Evolutionary conservation across 805 yeast species (phyloP).

Genomic region (Blastobotrys mokoenaii): DNA sequence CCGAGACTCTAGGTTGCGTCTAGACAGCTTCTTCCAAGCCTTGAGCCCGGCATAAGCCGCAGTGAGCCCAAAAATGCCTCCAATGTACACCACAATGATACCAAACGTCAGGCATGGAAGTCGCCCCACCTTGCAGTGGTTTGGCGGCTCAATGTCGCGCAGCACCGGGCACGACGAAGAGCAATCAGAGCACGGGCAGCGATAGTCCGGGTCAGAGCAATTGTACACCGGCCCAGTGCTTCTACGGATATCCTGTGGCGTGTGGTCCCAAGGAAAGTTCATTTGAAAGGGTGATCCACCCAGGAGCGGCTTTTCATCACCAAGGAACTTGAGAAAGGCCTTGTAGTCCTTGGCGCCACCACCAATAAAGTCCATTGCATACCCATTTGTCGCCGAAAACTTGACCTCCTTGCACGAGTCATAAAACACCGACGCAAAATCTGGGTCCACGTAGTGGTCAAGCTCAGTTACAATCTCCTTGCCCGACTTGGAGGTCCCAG

Average conservation of each 20-base stretch:
- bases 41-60: background rate
- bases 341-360: conserved; percentile 83
- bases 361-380: conserved; percentile 93
- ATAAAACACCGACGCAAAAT: conserved; percentile 56
- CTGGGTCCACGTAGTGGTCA: conserved; percentile 49
- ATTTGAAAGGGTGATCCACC: conserved; percentile 97
- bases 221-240: conserved; percentile 23
- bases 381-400: conserved; percentile 90
- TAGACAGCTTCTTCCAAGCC: background rate
- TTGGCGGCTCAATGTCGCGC: conserved; percentile 34
- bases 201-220: conserved; percentile 60
- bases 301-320: conserved; percentile 86
- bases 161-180: conserved; percentile 68
- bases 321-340: conserved; percentile 76
- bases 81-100: conserved; percentile 44
- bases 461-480: conserved; percentile 62
- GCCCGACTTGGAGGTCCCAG: conserved; percentile 41
- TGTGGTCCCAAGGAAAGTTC: conserved; percentile 49
- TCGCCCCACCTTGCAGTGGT: conserved; percentile 46
- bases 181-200: conserved; percentile 91
- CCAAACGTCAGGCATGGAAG: conserved; percentile 69
- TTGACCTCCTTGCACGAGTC: conserved; percentile 85
- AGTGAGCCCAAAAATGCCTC: conserved; percentile 17
- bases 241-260: conserved; percentile 28
- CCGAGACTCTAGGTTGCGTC: conserved; percentile 15